Conservation (phyloP, 2,329 filamentous ascomycete genomes). For the Ophiognomonia clavigignenti-juglandacearum region DNA sequence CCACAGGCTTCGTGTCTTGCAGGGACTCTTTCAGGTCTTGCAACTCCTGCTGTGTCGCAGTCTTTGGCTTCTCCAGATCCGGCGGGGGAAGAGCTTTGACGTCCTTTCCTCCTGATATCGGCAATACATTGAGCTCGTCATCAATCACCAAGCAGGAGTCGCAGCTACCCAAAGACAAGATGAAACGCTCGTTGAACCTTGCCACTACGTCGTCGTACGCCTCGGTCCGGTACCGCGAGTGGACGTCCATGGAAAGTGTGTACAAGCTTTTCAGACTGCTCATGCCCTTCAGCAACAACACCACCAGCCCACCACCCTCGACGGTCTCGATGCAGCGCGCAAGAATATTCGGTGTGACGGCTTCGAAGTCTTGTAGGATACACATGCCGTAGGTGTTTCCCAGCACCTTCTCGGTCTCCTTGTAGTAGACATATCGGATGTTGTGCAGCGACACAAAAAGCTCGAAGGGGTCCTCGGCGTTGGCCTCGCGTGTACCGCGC, state of each 20-base stretch:
- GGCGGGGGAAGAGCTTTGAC: conserved; percentile 77
- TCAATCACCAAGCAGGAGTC: conserved; percentile 93
- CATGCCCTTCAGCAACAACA: conserved; percentile 93
- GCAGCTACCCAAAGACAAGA: conserved; percentile 91
- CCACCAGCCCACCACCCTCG: conserved; percentile 87
- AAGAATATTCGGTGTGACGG: conserved; percentile 92
- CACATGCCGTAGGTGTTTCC: conserved; percentile 99
- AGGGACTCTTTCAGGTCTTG: conserved; percentile 83
- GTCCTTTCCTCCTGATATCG: conserved; percentile 91
- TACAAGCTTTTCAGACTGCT: conserved; percentile 95
- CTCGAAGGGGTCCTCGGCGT: conserved; percentile 93
- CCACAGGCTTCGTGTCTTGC: conserved; percentile 79
- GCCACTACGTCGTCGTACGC: conserved; percentile 93
- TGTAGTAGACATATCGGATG: conserved; percentile 99
- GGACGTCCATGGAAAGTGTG: conserved; percentile 95
- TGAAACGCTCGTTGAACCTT: conserved; percentile 95
- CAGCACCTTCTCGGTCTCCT: conserved; percentile 97
- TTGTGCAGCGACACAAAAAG: conserved; percentile 94
- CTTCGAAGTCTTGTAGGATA: conserved; percentile 96
- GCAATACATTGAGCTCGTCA: conserved; percentile 94
- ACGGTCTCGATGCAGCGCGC: conserved; percentile 96
- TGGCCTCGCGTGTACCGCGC: conserved; percentile 85
- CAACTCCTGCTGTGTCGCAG: conserved; percentile 68
- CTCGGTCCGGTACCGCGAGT: conserved; percentile 93
- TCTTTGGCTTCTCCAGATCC: conserved; percentile 68